These are phyloP conservation scores for Diplodia seriata DNA, from an alignment of 2,329 filamentous ascomycete genomes.

Conservation along the genomic window DNA sequence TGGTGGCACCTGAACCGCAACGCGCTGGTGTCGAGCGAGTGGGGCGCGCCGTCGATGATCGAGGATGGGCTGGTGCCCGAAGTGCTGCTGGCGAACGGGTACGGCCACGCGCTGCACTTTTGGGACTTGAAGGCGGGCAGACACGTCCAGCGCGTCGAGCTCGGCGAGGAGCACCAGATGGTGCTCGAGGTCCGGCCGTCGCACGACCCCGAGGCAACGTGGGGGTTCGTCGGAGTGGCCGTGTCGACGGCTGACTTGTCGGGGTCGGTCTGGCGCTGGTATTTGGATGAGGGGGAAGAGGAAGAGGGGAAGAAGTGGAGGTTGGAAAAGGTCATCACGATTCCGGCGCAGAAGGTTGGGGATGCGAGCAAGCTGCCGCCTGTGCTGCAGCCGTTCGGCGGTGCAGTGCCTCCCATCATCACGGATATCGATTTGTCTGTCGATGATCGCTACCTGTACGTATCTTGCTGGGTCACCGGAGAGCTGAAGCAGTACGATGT, in stretches of 20 bases:
- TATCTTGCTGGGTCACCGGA: conserved; percentile 2
- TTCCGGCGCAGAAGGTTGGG: conserved; percentile 4
- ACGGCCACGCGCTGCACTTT: conserved; percentile 12
- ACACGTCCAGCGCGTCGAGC: not conserved
- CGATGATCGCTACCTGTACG: conserved; percentile 4
- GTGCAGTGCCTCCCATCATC: conserved; percentile 9
- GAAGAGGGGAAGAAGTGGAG: not conserved
- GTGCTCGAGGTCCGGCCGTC: conserved; percentile 10
- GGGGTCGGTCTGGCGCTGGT: conserved; percentile 6
- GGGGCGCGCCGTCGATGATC: not conserved
- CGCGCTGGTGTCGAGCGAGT: conserved; percentile 17
- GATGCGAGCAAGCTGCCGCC: conserved; percentile 7
- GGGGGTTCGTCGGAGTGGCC: conserved; percentile 11
- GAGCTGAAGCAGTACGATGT: conserved; percentile 16
- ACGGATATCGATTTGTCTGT: conserved; percentile 8
- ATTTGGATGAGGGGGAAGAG: not conserved
- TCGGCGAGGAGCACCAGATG: conserved; percentile 15
- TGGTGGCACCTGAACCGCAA: conserved; percentile 19
- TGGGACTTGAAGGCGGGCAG: not conserved
- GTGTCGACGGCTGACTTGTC: conserved; percentile 2
- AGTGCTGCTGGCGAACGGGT: not conserved
- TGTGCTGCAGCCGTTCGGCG: conserved; percentile 7
- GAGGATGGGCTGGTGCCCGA: conserved; percentile 12
- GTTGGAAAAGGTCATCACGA: conserved; percentile 7
- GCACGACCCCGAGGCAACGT: conserved; percentile 7